Evolutionary conservation across 164 flowering plant genomes (phyloP).

Genomic region (Sedum album): DNA sequence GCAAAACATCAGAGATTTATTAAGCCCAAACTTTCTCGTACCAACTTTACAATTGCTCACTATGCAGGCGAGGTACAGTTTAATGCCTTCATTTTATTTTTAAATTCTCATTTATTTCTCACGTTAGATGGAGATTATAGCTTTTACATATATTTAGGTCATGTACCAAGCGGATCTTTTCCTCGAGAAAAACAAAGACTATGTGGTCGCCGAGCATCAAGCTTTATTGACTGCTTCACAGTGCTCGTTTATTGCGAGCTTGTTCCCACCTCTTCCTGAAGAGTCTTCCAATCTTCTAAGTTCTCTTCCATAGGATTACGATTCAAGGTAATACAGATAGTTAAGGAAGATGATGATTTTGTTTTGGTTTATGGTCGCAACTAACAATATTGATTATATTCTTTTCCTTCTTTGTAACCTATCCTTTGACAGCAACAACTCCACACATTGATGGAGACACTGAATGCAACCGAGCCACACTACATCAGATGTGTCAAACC

Average conservation of each 20-base stretch:
- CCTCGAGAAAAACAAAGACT: conserved; percentile 87
- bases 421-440: conserved; percentile 73
- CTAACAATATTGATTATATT: too few relatives aligned
- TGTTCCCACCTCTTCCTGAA: conserved; percentile 65
- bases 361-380: neutral
- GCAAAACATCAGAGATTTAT: conserved; percentile 69
- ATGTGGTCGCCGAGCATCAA: conserved; percentile 83
- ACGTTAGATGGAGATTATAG: neutral
- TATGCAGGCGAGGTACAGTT: conserved; percentile 69
- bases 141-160: conserved; percentile 32
- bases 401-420: too few relatives aligned
- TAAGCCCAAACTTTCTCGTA: conserved; percentile 97
- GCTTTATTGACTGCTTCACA: conserved; percentile 54
- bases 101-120: neutral
- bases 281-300: conserved; percentile 78
- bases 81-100: too few relatives aligned
- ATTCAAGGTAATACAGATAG: conserved; percentile 48
- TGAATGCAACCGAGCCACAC: conserved; percentile 92
- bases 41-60: conserved; percentile 76
- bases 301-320: conserved; percentile 86
- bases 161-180: conserved; percentile 81
- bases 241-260: conserved; percentile 57
- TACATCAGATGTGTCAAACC: conserved; percentile 99
- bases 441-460: conserved; percentile 94
- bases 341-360: neutral